phyloP scores from a whole-genome alignment of 108 stramenopile genomes.

The Fragilaria crotonensis region DNA sequence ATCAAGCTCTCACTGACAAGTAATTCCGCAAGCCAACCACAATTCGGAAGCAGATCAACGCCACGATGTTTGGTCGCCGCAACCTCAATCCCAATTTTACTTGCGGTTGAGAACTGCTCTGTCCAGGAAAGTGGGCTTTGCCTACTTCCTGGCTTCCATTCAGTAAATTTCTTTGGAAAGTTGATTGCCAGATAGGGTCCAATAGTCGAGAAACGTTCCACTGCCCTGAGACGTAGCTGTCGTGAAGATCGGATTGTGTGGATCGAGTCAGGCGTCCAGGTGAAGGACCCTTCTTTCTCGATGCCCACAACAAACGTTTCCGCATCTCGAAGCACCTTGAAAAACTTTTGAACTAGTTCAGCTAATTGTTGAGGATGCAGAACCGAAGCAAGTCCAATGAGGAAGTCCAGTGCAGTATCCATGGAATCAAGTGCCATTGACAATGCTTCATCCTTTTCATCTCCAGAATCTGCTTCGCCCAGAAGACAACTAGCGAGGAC shows the following conservation, averaged over 20 bases:
- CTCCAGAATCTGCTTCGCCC: slow-evolving; percentile 39
- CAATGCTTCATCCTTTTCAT: slow-evolving; percentile 34
- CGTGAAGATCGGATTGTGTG: slow-evolving; percentile 44
- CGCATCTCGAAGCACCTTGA: slow-evolving; percentile 39
- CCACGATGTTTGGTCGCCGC: slow-evolving; percentile 1
- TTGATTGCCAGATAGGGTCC: slow-evolving; percentile 67
- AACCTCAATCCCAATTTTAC: background rate
- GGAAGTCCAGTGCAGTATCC: slow-evolving; percentile 52
- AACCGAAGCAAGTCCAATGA: slow-evolving; percentile 56
- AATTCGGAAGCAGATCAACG: slow-evolving; percentile 40
- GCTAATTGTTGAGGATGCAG: slow-evolving; percentile 68
- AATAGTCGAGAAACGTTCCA: slow-evolving; percentile 62
- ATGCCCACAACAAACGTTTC: background rate
- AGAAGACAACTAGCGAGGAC: slow-evolving; percentile 54
- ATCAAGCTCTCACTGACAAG: slow-evolving; percentile 62
- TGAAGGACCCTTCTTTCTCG: slow-evolving; percentile 1
- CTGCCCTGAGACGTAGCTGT: slow-evolving; percentile 56
- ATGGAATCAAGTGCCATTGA: slow-evolving; percentile 21
- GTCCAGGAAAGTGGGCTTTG: slow-evolving; percentile 12
- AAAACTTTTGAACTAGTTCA: slow-evolving; percentile 38
- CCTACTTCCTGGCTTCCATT: slow-evolving; percentile 5
- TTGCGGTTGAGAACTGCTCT: slow-evolving; percentile 10
- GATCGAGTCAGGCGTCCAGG: slow-evolving; percentile 26
- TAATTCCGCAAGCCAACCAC: slow-evolving; percentile 70
- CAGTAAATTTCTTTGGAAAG: slow-evolving; percentile 51